A percentile compares a stretch with the other conserved stretches of the same genome.
phyloP scores from a whole-genome alignment of 2,329 filamentous ascomycete genomes.

The Colletotrichum australisinense region DNA sequence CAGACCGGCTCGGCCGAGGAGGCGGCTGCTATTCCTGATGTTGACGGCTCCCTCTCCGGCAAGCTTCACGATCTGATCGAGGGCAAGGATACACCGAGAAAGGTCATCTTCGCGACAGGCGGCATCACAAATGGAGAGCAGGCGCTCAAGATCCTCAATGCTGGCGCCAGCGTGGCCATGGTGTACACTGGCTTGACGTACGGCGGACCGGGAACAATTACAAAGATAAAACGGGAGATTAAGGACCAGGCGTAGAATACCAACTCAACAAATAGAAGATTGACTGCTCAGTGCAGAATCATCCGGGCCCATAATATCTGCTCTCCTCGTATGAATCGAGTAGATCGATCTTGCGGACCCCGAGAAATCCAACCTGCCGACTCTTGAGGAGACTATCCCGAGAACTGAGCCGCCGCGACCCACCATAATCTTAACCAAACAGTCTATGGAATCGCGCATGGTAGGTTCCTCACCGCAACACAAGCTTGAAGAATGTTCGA shows the following conservation, averaged over 20 bases:
- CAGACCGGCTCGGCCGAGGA: conserved; percentile 46
- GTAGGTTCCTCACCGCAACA: neutral
- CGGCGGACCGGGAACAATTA: conserved; percentile 72
- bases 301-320: neutral
- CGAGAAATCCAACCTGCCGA: neutral
- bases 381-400: neutral
- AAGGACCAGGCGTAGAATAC: conserved; percentile 50
- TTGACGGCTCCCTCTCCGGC: conserved; percentile 46
- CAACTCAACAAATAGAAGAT: conserved; percentile 18
- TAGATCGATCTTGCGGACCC: neutral
- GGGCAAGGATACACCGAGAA: conserved; percentile 56
- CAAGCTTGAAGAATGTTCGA: neutral
- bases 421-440: neutral
- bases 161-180: conserved; percentile 91
- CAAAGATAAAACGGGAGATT: conserved; percentile 74
- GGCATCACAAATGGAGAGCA: conserved; percentile 91
- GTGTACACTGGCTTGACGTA: conserved; percentile 84
- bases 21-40: conserved; percentile 42
- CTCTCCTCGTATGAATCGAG: neutral
- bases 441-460: neutral
- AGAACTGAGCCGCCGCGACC: neutral
- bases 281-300: neutral
- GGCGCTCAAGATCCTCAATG: conserved; percentile 83
- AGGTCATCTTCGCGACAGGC: conserved; percentile 93
- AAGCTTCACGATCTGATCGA: conserved; percentile 36